These are phyloP conservation scores for Penicillium turbatum DNA, from an alignment of 495 filamentous ascomycete genomes.

Conservation along the genomic window DNA sequence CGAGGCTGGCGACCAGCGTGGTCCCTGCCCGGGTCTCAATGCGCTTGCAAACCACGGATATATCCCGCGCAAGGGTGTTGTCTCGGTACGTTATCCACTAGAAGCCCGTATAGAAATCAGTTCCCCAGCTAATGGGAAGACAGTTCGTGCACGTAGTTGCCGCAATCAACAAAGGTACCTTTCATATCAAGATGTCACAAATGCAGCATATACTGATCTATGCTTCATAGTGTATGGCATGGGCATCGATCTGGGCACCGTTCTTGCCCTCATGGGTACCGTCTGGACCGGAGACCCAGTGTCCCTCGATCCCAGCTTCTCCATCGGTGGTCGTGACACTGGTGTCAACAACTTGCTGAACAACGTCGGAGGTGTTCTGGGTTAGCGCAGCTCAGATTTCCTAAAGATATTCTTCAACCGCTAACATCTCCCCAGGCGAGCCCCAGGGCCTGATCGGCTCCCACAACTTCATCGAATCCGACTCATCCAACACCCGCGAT, in stretches of 20 bases:
- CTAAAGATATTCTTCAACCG: not conserved
- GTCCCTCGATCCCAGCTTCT: slow-evolving; percentile 38
- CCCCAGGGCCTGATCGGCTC: slow-evolving; percentile 48
- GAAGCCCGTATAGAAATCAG: slow-evolving; percentile 4
- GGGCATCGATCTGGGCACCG: slow-evolving; percentile 46
- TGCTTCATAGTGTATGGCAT: slow-evolving; percentile 42
- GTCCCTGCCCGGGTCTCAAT: slow-evolving; percentile 51
- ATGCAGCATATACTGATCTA: not conserved
- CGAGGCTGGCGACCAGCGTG: slow-evolving; percentile 37
- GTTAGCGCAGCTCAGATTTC: slow-evolving; percentile 1
- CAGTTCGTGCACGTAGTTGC: slow-evolving; percentile 23
- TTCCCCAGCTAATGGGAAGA: slow-evolving; percentile 20
- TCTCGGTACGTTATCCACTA: slow-evolving; percentile 22
- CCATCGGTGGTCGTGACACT: slow-evolving; percentile 32
- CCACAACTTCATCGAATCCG: slow-evolving; percentile 55
- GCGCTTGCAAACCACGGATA: slow-evolving; percentile 53
- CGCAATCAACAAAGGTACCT: slow-evolving; percentile 31
- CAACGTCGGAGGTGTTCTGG: slow-evolving; percentile 27
- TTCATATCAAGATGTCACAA: not conserved
- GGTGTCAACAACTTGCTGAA: slow-evolving; percentile 31
- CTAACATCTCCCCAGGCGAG: slow-evolving; percentile 16
- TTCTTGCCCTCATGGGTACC: slow-evolving; percentile 49
- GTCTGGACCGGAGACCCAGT: slow-evolving; percentile 47
- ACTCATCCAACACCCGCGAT: slow-evolving; percentile 51
- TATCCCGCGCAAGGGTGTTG: slow-evolving; percentile 49